Conservation (phyloP, 768 basidiomycete species). For the Infundibulicybe gibba region DNA sequence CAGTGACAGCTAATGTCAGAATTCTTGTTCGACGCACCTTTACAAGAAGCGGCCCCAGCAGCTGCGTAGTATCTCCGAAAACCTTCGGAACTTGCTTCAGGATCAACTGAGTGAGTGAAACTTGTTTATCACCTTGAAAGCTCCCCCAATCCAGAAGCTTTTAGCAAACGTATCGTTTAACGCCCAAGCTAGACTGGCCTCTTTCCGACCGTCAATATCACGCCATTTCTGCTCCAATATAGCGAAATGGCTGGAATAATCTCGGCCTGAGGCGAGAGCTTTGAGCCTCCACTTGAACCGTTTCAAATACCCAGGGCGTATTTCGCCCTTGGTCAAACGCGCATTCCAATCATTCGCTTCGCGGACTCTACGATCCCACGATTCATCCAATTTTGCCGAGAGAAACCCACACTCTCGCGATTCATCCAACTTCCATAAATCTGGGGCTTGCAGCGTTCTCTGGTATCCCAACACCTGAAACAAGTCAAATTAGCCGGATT, state of each 20-base stretch:
- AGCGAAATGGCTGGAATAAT: slow-evolving; percentile 19
- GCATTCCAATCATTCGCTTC: slow-evolving; percentile 56
- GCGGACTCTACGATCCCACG: slow-evolving; percentile 46
- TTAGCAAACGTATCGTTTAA: slow-evolving; percentile 57
- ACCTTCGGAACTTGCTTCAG: slow-evolving; percentile 33
- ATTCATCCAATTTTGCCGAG: slow-evolving; percentile 48
- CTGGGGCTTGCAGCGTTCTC: slow-evolving; percentile 68
- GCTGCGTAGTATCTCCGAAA: slow-evolving; percentile 54
- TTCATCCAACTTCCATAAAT: slow-evolving; percentile 66
- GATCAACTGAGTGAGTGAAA: not conserved
- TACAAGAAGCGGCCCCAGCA: slow-evolving; percentile 61
- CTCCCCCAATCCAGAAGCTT: slow-evolving; percentile 62
- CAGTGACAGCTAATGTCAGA: not conserved
- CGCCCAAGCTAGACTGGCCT: slow-evolving; percentile 55
- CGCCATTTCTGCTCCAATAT: slow-evolving; percentile 41
- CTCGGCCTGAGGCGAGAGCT: slow-evolving; percentile 17
- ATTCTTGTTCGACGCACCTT: slow-evolving; percentile 30
- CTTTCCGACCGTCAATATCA: slow-evolving; percentile 36
- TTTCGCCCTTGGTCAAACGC: slow-evolving; percentile 38
- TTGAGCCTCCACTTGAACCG: slow-evolving; percentile 39
- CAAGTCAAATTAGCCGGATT: not conserved
- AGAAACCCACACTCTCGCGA: slow-evolving; percentile 45
- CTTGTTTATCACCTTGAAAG: slow-evolving; percentile 44
- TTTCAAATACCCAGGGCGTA: slow-evolving; percentile 34
- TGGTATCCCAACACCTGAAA: slow-evolving; percentile 61